Percentiles rank a stretch among this genome's conserved stretches.
phyloP scores from a whole-genome alignment of 2,329 filamentous ascomycete species.

The Microascus cirrosus region DNA sequence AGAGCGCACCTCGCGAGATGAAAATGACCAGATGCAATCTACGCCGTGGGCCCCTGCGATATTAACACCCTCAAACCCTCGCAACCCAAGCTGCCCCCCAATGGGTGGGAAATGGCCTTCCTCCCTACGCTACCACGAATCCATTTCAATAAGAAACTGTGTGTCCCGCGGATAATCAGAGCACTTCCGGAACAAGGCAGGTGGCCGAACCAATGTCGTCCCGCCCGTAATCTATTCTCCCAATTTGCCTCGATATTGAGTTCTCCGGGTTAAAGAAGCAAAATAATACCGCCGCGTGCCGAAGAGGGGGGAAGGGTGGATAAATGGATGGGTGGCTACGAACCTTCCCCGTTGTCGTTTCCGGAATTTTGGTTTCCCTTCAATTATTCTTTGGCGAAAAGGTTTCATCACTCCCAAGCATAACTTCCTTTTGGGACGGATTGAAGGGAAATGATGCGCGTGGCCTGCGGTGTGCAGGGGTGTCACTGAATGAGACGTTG shows the following conservation, averaged over 20 bases:
- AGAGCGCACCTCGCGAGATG: not conserved
- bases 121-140: not conserved
- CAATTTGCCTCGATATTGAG: not conserved
- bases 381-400: not conserved
- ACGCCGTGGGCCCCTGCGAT: not conserved
- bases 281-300: not conserved
- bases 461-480: not conserved
- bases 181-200: not conserved
- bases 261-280: not conserved
- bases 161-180: not conserved
- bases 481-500: not conserved
- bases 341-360: not conserved
- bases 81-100: too few species aligned
- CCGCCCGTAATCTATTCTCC: not conserved
- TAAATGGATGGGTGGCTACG: too few species aligned
- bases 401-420: not conserved
- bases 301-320: too few species aligned
- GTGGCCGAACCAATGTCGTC: not conserved
- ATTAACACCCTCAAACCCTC: not conserved
- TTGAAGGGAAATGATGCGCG: not conserved
- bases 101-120: too few species aligned
- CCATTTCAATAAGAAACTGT: not conserved
- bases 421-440: not conserved
- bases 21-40: not conserved
- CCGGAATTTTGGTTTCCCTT: not conserved